Evolutionary conservation across 306 rosid genomes (phyloP), one percentile per base, ranked within the genome.

Genomic region (Cercis canadensis): DNA sequence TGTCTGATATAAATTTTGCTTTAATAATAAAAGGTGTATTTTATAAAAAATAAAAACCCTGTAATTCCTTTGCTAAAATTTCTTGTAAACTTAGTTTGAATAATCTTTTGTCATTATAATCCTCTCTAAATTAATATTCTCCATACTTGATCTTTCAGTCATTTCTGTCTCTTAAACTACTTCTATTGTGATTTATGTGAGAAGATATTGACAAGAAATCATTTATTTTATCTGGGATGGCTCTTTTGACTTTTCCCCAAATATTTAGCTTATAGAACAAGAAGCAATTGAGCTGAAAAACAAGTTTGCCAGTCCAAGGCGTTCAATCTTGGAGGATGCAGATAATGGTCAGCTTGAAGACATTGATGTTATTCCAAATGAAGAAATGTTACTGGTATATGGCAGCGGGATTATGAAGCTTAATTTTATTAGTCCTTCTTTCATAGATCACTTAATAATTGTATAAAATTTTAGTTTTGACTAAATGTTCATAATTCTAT

Each of bases 331-430:
- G 84, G 92, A 94, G 79, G 99, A 94, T 59, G 40, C 86, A 37
- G 97, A 86, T 73, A 50, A 87, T 82, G 97, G 97, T 74, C 97
- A 89, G 66, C 89, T 91, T 83, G 99, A 94, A 65, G 99, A 94
- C 76, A 91, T 94, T 57, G 97, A 94, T 87, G 85, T 94, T 73
- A 91, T 94, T 85, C 97, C 97, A 37, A 94, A 94, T 78, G 99
- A 94, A 34, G 97, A 94, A 46, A 87, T 94, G 89, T 81, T 94
- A 49, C 81, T 94, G 96, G 99, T 94, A 86, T 45, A 76, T 64
- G 57, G 41, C 62, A 57, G 60, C 40, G n/a, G 49, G 56, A 53
- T 36, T 68, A 54, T 73, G 15, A 32, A 11, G 67, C 72, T 33
- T 65, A 31, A 46, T 19, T 58, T 46, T 18, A 17, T 33, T 31